Evolutionary conservation across 208 protist genomes (phyloP).

Genomic region (Leishmania amazonensis): DNA sequence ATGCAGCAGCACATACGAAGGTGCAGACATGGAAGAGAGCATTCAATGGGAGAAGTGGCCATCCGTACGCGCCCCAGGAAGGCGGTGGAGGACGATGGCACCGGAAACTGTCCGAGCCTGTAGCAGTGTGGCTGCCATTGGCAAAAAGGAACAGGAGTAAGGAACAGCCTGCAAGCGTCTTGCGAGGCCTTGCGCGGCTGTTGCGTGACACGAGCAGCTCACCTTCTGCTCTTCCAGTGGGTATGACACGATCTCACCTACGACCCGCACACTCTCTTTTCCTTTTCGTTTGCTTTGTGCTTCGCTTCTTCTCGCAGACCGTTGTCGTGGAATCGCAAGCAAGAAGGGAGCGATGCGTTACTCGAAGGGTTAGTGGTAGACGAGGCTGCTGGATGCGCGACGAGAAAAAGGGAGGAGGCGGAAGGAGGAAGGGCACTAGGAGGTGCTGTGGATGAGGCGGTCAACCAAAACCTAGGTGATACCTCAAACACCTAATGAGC

Average conservation of each 20-base stretch:
- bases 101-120: not conserved
- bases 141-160: not conserved
- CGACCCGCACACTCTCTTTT: not conserved
- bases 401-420: not conserved
- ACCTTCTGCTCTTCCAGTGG: not conserved
- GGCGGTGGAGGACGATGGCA: not conserved
- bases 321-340: not conserved
- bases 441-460: not conserved
- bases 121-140: not conserved
- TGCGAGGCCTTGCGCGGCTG: not conserved
- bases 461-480: not conserved
- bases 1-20: not conserved
- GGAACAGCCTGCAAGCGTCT: not conserved
- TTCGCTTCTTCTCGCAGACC: not conserved
- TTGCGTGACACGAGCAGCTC: not conserved
- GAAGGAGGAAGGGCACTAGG: not conserved
- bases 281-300: not conserved
- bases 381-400: not conserved
- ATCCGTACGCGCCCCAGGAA: not conserved
- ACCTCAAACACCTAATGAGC: not conserved
- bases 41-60: not conserved
- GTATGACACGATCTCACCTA: not conserved
- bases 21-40: slow-evolving; percentile 1
- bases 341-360: not conserved
- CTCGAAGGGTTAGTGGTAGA: slow-evolving; percentile 2